Conservation (phyloP, 371 early-diverging fungal genomes). For the Haplosporangium sp. region DNA sequence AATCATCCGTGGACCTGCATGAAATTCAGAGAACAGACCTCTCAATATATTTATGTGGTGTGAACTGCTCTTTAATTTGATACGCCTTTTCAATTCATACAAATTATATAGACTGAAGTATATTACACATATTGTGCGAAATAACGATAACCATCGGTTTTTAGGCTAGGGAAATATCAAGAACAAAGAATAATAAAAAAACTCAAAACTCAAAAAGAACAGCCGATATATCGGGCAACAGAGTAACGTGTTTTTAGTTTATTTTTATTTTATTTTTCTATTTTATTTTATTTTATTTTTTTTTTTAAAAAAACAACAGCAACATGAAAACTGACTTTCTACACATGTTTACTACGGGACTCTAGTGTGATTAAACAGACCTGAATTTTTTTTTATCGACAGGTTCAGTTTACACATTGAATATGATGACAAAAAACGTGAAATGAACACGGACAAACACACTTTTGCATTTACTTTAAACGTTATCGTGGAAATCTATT, state of each 20-base stretch:
- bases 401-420: neutral
- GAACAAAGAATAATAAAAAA: neutral
- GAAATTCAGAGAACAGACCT: neutral
- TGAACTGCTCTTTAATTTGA: neutral
- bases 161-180: no score
- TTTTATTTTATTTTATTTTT: no score
- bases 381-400: neutral
- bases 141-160: no score
- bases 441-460: slow-evolving; percentile 1
- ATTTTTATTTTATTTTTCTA: no score
- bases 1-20: slow-evolving; percentile 7
- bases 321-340: neutral
- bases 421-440: neutral
- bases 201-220: no score
- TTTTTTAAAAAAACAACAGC: neutral
- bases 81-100: no score
- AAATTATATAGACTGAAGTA: no score
- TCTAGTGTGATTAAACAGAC: neutral
- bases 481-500: slow-evolving; percentile 4
- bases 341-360: neutral
- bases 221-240: no score
- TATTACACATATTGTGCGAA: no score
- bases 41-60: neutral
- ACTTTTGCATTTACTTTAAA: neutral
- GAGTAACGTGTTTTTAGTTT: no score